Conservation (phyloP, 441 rosid species). For the Macaranga tanarius region DNA sequence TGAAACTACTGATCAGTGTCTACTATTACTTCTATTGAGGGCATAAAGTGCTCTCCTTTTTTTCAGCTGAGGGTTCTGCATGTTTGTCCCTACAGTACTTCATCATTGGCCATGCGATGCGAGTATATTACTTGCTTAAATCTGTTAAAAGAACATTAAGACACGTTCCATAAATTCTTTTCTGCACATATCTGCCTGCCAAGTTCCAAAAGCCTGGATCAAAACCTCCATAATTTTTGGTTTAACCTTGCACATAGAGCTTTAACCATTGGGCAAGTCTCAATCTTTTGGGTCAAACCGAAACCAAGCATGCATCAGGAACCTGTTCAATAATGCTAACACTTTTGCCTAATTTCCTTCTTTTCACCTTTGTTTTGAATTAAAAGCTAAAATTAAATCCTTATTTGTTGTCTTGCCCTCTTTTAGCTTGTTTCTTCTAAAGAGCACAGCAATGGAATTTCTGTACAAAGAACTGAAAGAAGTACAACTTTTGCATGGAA, state of each 20-base stretch:
- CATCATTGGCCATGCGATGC: not conserved
- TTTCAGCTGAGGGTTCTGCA: conserved; percentile 7
- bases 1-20: not conserved
- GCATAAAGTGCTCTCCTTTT: not conserved
- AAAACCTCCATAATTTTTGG: not conserved
- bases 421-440: not conserved
- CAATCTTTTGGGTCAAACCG: conserved; percentile 6
- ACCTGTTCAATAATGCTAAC: not conserved
- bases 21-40: not conserved
- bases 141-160: not conserved
- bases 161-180: not conserved
- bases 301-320: not conserved
- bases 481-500: conserved; percentile 17
- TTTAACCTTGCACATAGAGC: not conserved
- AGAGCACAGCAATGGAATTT: conserved; percentile 1
- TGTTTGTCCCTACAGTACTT: conserved; percentile 8
- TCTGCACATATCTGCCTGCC: no score
- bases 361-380: not conserved
- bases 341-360: not conserved
- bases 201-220: not conserved
- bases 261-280: not conserved
- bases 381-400: not conserved
- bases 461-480: not conserved
- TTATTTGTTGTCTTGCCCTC: not conserved
- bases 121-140: not conserved